phyloP scores from a whole-genome alignment of 1,139 yeast species.

The Taphrina flavorubra region DNA sequence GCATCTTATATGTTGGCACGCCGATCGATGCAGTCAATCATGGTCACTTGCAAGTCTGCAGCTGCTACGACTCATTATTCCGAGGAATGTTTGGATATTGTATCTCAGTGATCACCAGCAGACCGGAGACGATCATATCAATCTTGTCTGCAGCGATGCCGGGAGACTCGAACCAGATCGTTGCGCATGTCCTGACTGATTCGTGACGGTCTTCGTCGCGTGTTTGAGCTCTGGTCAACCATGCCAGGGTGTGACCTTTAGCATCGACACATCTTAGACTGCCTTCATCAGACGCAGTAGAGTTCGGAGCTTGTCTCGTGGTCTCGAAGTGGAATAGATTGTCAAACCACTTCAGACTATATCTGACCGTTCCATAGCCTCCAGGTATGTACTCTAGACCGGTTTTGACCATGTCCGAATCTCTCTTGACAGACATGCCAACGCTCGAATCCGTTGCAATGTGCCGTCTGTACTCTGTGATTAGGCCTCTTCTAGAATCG shows the following conservation, averaged over 20 bases:
- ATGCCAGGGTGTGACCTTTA: conserved; percentile 7
- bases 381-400: conserved; percentile 4
- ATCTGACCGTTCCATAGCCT: neutral
- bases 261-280: conserved; percentile 6
- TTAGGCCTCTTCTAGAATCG: neutral
- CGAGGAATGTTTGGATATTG: conserved; percentile 1
- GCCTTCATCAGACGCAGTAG: conserved; percentile 6
- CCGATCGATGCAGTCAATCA: too few species aligned
- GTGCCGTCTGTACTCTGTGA: conserved; percentile 13
- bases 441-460: conserved; percentile 3
- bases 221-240: conserved; percentile 8
- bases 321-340: neutral
- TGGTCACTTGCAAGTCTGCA: too few species aligned
- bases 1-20: too few species aligned
- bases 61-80: neutral
- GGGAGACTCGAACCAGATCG: conserved; percentile 14
- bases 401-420: neutral
- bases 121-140: conserved; percentile 12
- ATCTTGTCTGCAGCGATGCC: conserved; percentile 4
- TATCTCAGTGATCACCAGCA: conserved; percentile 7
- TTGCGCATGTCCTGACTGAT: neutral
- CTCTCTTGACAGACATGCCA: conserved; percentile 4
- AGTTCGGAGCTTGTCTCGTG: conserved; percentile 17
- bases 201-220: neutral
- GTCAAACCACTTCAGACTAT: conserved; percentile 1